A percentile compares a stretch with the other conserved stretches of the same genome.
Evolutionary conservation across 306 rosid genomes (phyloP).

Genomic region (Cicer arietinum): DNA sequence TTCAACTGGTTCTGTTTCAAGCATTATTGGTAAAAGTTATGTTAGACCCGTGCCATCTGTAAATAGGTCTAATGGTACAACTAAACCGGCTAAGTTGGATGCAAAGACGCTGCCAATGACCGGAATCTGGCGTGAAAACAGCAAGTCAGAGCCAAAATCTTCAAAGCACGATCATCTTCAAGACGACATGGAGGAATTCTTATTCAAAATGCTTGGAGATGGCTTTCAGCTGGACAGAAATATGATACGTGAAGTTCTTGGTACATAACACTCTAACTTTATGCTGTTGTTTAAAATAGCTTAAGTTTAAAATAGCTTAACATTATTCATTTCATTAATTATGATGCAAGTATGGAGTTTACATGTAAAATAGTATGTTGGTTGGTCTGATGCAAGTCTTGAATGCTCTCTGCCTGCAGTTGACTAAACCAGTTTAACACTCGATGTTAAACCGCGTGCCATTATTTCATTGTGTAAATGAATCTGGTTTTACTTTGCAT

Average conservation of each 20-base stretch:
- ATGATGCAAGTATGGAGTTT: not conserved
- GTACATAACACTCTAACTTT: constrained; percentile 49
- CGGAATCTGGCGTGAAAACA: constrained; percentile 55
- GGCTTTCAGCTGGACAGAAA: constrained; percentile 75
- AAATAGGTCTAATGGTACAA: constrained; percentile 44
- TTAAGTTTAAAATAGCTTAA: not conserved
- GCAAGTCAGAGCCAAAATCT: constrained; percentile 40
- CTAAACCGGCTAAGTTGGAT: constrained; percentile 65
- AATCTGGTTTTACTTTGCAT: constrained; percentile 22
- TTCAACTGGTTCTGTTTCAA: constrained; percentile 73
- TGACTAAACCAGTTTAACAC: constrained; percentile 19
- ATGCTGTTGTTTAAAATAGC: constrained; percentile 3
- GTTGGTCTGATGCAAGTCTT: constrained; percentile 23
- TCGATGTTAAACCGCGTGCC: constrained; percentile 14
- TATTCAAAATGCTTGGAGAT: constrained; percentile 79
- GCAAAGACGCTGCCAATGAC: constrained; percentile 53
- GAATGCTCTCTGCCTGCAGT: constrained; percentile 26
- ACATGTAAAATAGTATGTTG: not conserved
- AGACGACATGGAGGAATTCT: constrained; percentile 76
- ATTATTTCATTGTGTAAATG: constrained; percentile 9
- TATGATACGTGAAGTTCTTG: constrained; percentile 73
- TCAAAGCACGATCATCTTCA: constrained; percentile 49
- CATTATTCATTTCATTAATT: not conserved
- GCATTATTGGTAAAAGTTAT: constrained; percentile 63
- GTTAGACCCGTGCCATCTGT: constrained; percentile 45